Evolutionary conservation across 2,329 filamentous ascomycete species (phyloP), one percentile per base, ranked within the genome.

Genomic region (Colletotrichum eleusines): DNA sequence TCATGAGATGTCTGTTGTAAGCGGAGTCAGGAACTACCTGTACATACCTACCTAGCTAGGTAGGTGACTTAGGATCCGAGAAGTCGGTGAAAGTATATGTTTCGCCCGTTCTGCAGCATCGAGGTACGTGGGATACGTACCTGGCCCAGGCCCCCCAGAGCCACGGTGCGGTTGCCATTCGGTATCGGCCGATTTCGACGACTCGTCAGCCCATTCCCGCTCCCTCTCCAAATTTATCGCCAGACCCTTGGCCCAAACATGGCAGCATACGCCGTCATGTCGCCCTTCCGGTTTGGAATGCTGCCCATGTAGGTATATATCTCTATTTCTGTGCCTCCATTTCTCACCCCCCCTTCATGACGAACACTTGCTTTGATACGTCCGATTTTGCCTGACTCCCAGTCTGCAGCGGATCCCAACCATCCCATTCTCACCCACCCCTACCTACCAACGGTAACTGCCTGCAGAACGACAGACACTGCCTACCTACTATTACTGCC

Each of bases 171-270:
- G 69, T 71, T 63, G 65, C 69, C 68, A 70, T 69, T 74, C 73
- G 73, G 78, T 74, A 78, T 80, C 78, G 78, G 75, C 78, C 78
- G 78, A 80, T 80, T 77, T 74, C 77, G 63, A 69, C 74, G 74
- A 74, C 77, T 76, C 72, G 76, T 80, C 78, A 79, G 78, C 74
- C 78, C 78, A 80, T 78, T 79, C 76, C 74, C 75, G 72, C 75
- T 77, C 78, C 75, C 77, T 75, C 76, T 76, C 76, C 77, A 76
- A 77, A 76, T 76, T 78, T 78, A 76, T 80, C 76, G 74, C 72
- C 77, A 76, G 78, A 80, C 76, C 54, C 71, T 74, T 73, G 66
- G 71, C 67, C 71, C 71, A 60, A 74, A 64, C 69, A 63, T 71
- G 69, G 69, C 69, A 69, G 64, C 66, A 53, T 72, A 28, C 70